Evolutionary conservation across 495 filamentous ascomycete species (phyloP).

Genomic region (Xylaria longipes): DNA sequence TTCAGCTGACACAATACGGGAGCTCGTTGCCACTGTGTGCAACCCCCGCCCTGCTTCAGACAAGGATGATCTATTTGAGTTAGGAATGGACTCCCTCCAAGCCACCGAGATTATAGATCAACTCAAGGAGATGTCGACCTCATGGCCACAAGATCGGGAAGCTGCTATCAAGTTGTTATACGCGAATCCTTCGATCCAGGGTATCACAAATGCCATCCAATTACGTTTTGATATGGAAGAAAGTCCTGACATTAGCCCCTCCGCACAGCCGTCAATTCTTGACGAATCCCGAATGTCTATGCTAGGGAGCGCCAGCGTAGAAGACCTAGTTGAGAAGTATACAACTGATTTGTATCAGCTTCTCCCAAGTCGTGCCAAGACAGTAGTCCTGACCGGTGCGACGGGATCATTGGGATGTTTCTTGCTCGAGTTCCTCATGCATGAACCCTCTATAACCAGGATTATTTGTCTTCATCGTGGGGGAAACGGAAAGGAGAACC

Average conservation of each 20-base stretch:
- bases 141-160: background rate
- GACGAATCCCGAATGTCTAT: background rate
- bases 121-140: background rate
- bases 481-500: background rate
- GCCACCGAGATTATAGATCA: background rate
- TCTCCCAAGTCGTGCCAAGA: background rate
- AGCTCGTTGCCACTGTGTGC: background rate
- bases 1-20: background rate
- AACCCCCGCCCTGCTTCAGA: background rate
- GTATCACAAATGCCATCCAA: background rate
- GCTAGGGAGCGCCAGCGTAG: background rate
- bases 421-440: background rate
- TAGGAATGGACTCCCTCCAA: background rate
- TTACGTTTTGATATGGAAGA: background rate
- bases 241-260: background rate
- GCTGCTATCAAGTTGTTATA: conserved; percentile 1
- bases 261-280: background rate
- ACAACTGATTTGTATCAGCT: background rate
- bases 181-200: conserved; percentile 4
- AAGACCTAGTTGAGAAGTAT: background rate
- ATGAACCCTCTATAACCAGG: background rate
- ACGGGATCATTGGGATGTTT: background rate
- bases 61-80: background rate
- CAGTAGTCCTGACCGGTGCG: background rate
- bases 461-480: conserved; percentile 2